phyloP scores from a whole-genome alignment of 2,329 filamentous ascomycete genomes.

The Cladosporium sp. region DNA sequence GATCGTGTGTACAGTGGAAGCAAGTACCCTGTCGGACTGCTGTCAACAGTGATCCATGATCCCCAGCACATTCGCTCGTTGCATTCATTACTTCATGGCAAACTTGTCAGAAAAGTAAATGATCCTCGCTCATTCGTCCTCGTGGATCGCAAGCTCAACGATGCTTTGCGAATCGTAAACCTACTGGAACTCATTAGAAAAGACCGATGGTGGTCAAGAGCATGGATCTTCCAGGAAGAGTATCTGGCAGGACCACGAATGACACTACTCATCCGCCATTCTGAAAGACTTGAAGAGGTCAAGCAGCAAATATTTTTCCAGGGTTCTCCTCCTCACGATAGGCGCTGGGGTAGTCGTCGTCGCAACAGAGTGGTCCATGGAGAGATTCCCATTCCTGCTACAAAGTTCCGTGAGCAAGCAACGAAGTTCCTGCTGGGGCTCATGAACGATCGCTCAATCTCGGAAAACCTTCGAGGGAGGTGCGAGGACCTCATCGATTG shows the following conservation, averaged over 20 bases:
- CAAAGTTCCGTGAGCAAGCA: not conserved
- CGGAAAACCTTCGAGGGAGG: too few relatives aligned
- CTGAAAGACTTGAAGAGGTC: not conserved
- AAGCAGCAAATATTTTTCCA: not conserved
- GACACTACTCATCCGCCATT: not conserved
- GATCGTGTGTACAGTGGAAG: conserved; percentile 2
- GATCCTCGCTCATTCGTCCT: too few relatives aligned
- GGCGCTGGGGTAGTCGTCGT: too few relatives aligned
- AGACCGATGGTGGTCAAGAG: conserved; percentile 1
- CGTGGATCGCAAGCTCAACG: too few relatives aligned
- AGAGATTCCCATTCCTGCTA: not conserved
- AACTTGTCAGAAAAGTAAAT: not conserved
- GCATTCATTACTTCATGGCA: not conserved
- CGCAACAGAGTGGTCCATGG: not conserved
- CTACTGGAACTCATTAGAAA: not conserved
- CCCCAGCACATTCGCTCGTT: not conserved
- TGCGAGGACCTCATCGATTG: not conserved
- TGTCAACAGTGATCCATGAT: too few relatives aligned
- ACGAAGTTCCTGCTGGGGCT: conserved; percentile 3
- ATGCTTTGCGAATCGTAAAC: not conserved
- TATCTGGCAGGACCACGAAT: not conserved
- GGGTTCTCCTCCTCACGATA: too few relatives aligned
- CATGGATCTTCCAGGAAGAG: conserved; percentile 8
- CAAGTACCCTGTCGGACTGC: not conserved
- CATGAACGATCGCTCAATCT: not conserved